These are phyloP conservation scores for Phyllosticta capitalensis DNA, from an alignment of 2,329 filamentous ascomycete genomes.

Conservation along the genomic window DNA sequence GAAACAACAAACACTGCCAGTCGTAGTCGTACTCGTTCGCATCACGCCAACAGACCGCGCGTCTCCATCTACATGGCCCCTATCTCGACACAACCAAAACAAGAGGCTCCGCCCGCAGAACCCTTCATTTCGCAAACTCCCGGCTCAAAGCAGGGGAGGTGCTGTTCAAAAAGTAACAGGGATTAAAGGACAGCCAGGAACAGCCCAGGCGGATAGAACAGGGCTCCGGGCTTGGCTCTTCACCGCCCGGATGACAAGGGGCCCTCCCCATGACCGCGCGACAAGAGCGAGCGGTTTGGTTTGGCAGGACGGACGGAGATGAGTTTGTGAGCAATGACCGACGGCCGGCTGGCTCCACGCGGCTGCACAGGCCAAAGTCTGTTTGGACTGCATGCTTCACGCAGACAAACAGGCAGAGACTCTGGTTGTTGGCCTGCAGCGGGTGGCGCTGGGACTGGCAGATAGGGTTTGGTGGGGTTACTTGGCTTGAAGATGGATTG, in stretches of 20 bases:
- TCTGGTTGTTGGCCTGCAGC: neutral
- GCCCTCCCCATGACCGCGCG: neutral
- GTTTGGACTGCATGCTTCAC: too few species aligned
- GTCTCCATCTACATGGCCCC: neutral
- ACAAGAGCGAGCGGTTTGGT: neutral
- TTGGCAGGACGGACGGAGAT: neutral
- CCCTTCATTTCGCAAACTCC: neutral
- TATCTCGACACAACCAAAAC: neutral
- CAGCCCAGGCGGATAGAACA: neutral
- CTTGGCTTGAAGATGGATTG: neutral
- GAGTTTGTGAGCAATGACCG: neutral
- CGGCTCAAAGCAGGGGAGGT: neutral
- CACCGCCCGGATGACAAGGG: neutral
- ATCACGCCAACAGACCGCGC: neutral
- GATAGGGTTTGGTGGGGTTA: neutral
- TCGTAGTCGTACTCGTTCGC: too few species aligned
- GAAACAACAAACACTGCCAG: too few species aligned
- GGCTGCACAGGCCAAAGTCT: neutral
- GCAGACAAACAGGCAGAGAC: neutral
- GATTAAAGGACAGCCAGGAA: neutral
- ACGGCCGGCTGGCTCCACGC: neutral
- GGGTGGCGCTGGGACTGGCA: neutral
- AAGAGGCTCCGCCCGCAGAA: neutral
- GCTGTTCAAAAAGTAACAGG: neutral
- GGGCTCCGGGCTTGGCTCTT: too few species aligned